Conservation (phyloP, 2,329 filamentous ascomycete species). For the Talaromyces atroroseus region DNA sequence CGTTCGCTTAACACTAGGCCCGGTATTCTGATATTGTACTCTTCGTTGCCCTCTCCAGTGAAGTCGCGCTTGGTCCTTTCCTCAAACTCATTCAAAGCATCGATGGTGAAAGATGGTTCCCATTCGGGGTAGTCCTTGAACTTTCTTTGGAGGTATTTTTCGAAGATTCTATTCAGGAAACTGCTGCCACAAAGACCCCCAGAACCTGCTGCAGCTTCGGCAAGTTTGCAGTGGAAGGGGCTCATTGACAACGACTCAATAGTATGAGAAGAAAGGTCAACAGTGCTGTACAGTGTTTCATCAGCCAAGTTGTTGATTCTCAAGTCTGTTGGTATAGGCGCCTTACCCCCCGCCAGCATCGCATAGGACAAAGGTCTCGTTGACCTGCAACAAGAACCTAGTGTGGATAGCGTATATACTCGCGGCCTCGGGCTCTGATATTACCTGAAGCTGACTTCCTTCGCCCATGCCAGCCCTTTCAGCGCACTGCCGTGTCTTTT, state of each 20-base stretch:
- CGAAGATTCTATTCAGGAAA: not conserved
- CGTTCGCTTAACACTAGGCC: not conserved
- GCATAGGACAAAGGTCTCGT: not conserved
- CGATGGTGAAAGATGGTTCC: not conserved
- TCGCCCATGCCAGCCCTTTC: not conserved
- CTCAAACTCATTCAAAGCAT: not conserved
- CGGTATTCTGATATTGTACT: not conserved
- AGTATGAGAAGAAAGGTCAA: not conserved
- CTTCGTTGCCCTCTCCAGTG: not conserved
- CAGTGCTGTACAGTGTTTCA: not conserved
- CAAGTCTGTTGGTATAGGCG: not conserved
- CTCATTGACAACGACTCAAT: not conserved
- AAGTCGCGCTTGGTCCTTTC: not conserved
- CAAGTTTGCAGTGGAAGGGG: not conserved
- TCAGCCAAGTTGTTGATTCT: not conserved
- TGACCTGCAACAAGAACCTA: not conserved
- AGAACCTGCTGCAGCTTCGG: not conserved
- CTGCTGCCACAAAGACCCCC: not conserved
- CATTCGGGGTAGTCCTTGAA: not conserved
- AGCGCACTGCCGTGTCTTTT: not conserved
- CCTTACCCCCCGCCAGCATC: not conserved
- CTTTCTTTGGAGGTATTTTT: not conserved
- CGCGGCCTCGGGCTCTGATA: not conserved
- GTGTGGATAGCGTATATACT: not conserved
- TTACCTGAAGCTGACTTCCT: not conserved